Evolutionary conservation across 768 basidiomycete species (phyloP), one percentile per base, ranked within the genome.

Genomic region (Tulasnella sp.): DNA sequence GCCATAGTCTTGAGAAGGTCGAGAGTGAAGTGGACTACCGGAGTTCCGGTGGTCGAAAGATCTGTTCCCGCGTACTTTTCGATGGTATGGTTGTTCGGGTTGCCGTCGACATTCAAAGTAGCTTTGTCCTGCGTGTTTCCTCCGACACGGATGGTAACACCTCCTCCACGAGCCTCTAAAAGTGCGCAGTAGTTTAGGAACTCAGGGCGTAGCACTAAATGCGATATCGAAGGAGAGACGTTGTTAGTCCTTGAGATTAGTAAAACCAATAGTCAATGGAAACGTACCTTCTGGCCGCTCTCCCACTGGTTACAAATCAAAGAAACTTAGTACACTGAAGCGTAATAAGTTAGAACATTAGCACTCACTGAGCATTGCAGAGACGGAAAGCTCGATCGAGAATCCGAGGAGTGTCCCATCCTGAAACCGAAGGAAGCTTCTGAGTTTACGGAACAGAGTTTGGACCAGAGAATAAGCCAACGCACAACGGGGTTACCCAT

Each of bases 1-100:
- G 79, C 77, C 78, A 90, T 83, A 75, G 89, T 83, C 76, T 88
- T 85, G 77, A 94, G 84, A 59, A 94, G 79, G 74, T 90, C 89
- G 0, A 81, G 77, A 0, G 89, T 87, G 71, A 88, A 87, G 37
- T 86, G 78, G 35, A 91, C 84, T 11, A 89, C 83, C 1, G 89
- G 87, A n/a, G 91, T 93, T 62, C 84, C 82, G 2, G 89, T 59
- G 5, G 34, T 6, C 5, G 47, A 17, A 19, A 17, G 32, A 19
- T 59, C 37, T 1, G 32, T 37, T 29, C 47, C 69, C 14, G 9
- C 19, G 29, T 35, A 32, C 22, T 70, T 70, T 7, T 29, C 47
- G 26, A 70, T 70, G 9, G 59, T 70, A 17, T 52, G 36, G 1
- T 35, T 35, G 59, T 35, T 52, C 11, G 69, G 69, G 6, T 59